A percentile compares a stretch with the other conserved stretches of the same genome.
phyloP scores from a whole-genome alignment of 495 filamentous ascomycete genomes.

The Penicillium macrosclerotiorum region DNA sequence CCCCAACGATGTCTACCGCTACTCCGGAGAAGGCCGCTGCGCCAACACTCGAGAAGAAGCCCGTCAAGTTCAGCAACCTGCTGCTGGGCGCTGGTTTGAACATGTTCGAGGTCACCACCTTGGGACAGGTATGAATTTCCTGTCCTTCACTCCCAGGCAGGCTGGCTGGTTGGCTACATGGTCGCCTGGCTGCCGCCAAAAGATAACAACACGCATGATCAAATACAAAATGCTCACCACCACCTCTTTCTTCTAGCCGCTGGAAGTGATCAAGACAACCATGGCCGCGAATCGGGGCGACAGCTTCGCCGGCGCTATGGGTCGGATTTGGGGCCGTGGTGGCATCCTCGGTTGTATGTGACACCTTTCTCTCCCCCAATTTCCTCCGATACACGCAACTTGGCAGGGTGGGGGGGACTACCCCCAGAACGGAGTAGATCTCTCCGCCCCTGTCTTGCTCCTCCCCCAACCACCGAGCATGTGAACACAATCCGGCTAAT shows the following conservation, averaged over 20 bases:
- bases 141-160: background rate
- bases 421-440: background rate
- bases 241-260: conserved; percentile 55
- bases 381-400: conserved; percentile 21
- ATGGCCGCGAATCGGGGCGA: conserved; percentile 96
- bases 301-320: conserved; percentile 76
- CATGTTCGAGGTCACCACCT: conserved; percentile 92
- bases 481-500: conserved; percentile 12
- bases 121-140: conserved; percentile 66
- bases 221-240: conserved; percentile 28
- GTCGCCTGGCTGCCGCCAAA: background rate
- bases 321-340: conserved; percentile 89
- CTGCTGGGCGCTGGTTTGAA: conserved; percentile 94
- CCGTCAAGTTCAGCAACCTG: conserved; percentile 99
- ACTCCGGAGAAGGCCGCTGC: conserved; percentile 49
- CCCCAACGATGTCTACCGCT: conserved; percentile 49
- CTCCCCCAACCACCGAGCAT: conserved; percentile 4
- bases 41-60: conserved; percentile 88
- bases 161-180: background rate
- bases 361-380: conserved; percentile 10
- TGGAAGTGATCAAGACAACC: conserved; percentile 98
- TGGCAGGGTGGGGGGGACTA: conserved; percentile 12
- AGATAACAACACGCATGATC: background rate
- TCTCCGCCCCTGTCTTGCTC: no score
- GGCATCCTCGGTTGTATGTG: conserved; percentile 93